Conservation (phyloP, 148 eudicot species). For the Rhododendron mucronatum region DNA sequence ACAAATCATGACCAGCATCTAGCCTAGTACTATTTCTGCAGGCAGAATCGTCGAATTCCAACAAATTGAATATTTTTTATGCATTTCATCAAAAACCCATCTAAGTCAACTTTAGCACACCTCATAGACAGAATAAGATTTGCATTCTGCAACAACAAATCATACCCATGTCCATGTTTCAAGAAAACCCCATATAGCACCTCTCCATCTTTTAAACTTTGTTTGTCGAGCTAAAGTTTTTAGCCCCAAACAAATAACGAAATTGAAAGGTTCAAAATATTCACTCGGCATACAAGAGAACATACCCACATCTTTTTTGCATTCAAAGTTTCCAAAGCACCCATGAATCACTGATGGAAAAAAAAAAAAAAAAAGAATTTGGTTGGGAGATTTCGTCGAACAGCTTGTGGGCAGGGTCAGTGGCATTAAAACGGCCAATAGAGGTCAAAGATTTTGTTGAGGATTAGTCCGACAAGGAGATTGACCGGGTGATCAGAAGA, state of each 20-base stretch:
- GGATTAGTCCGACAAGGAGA: conserved; percentile 13
- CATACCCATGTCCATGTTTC: conserved; percentile 2
- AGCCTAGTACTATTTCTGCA: too few species aligned
- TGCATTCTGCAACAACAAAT: too few species aligned
- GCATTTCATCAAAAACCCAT: too few species aligned
- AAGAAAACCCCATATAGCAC: conserved; percentile 17
- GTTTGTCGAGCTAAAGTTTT: conserved; percentile 24
- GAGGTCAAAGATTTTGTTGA: conserved; percentile 28
- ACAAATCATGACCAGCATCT: too few species aligned
- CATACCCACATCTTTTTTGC: conserved; percentile 18
- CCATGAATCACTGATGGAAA: conserved; percentile 44
- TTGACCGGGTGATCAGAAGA: conserved; percentile 15
- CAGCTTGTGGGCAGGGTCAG: conserved; percentile 21
- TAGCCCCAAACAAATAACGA: conserved; percentile 20
- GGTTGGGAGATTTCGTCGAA: conserved; percentile 32
- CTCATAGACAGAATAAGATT: too few species aligned
- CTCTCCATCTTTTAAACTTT: conserved; percentile 19
- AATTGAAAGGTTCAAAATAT: conserved; percentile 16
- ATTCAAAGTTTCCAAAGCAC: conserved; percentile 18
- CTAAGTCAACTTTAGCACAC: too few species aligned
- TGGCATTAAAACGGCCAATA: conserved; percentile 21
- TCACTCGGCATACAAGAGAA: conserved; percentile 18
- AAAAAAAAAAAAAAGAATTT: conserved; percentile 30
- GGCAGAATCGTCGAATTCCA: too few species aligned
- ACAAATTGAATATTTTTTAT: too few species aligned